These are phyloP conservation scores for Tephrocybe rancida DNA, from an alignment of 768 basidiomycete species.

Conservation along the genomic window DNA sequence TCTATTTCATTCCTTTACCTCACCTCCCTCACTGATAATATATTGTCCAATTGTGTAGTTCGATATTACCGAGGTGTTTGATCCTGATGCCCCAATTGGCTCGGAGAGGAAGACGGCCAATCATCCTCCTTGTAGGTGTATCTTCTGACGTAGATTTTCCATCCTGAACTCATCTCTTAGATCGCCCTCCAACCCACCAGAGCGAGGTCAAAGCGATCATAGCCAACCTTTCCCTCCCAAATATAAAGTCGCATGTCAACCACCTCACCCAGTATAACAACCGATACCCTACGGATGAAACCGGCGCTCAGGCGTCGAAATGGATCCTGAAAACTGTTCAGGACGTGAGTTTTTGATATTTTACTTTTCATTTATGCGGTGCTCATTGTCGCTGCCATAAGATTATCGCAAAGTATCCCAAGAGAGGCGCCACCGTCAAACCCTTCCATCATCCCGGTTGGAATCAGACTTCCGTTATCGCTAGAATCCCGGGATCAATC, in stretches of 20 bases:
- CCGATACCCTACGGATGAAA: constrained; percentile 31
- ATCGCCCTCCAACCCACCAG: constrained; percentile 27
- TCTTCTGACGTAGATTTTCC: neutral
- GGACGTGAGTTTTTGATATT: constrained; percentile 15
- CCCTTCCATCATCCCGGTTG: constrained; percentile 1
- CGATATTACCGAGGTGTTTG: constrained; percentile 4
- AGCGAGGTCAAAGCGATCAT: constrained; percentile 23
- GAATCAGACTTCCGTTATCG: constrained; percentile 15
- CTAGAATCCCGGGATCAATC: constrained; percentile 19
- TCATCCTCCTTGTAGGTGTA: neutral
- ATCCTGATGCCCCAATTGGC: neutral
- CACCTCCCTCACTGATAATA: neutral
- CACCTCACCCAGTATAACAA: constrained; percentile 35
- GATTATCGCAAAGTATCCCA: neutral
- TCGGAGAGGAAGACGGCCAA: neutral
- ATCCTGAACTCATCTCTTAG: constrained; percentile 6
- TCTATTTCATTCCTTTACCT: neutral
- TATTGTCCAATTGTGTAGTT: neutral
- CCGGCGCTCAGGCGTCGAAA: constrained; percentile 32
- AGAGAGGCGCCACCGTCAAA: neutral
- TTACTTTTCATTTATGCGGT: neutral
- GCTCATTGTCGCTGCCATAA: neutral
- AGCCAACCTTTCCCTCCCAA: constrained; percentile 21
- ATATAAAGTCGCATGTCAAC: constrained; percentile 28
- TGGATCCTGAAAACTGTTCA: constrained; percentile 32